These are phyloP conservation scores for Pistacia atlantica DNA, from an alignment of 345 rosid species.

Conservation along the genomic window DNA sequence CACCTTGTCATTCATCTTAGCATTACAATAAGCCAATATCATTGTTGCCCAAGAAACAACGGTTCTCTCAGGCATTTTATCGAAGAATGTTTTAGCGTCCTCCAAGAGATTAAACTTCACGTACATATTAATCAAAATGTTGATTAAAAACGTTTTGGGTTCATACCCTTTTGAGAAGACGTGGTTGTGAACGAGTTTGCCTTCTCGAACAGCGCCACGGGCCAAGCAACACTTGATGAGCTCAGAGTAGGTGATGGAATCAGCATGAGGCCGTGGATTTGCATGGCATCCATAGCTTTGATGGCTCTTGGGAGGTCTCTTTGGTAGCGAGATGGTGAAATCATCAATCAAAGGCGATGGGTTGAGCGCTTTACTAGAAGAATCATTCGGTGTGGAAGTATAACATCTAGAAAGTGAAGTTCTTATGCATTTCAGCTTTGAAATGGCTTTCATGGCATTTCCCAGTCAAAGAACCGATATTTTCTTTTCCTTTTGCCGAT, in stretches of 20 bases:
- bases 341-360: conserved; percentile 46
- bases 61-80: conserved; percentile 36
- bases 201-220: conserved; percentile 49
- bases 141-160: conserved; percentile 51
- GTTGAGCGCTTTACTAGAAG: too few species aligned
- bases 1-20: conserved; percentile 29
- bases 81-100: conserved; percentile 40
- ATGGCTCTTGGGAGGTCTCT: conserved; percentile 63
- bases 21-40: conserved; percentile 57
- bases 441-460: too few species aligned
- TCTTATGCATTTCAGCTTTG: conserved; percentile 9
- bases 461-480: too few species aligned
- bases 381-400: too few species aligned
- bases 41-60: conserved; percentile 76
- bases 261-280: conserved; percentile 50
- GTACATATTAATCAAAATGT: conserved; percentile 51
- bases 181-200: conserved; percentile 50
- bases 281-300: conserved; percentile 50
- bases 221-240: conserved; percentile 63
- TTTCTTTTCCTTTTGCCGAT: too few species aligned
- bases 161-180: conserved; percentile 42
- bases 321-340: conserved; percentile 56
- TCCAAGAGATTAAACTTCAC: conserved; percentile 52
- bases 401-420: conserved; percentile 11
- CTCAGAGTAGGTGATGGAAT: conserved; percentile 44